phyloP scores from a whole-genome alignment of 2,329 filamentous ascomycete genomes.

The Elsinoe fawcettii region DNA sequence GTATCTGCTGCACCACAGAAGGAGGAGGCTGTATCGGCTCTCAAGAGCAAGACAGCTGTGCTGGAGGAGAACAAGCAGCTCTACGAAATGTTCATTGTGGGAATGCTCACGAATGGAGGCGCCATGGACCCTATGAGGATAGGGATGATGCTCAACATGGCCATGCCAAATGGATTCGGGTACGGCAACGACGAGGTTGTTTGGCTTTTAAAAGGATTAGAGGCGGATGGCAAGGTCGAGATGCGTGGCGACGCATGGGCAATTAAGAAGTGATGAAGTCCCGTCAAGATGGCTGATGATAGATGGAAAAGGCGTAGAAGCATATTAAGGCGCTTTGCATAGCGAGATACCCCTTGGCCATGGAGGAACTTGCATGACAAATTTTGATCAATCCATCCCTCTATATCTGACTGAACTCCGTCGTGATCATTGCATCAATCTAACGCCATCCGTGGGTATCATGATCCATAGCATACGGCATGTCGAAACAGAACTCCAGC shows the following conservation, averaged over 20 bases:
- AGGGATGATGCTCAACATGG: conserved; percentile 90
- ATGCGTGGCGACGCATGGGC: conserved; percentile 29
- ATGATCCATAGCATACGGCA: neutral
- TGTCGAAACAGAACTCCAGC: no score
- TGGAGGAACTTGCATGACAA: neutral
- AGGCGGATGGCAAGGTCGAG: conserved; percentile 59
- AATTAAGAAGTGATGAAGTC: conserved; percentile 19
- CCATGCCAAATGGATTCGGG: conserved; percentile 77
- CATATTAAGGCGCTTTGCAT: neutral
- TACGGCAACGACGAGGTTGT: conserved; percentile 84
- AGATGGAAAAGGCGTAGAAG: neutral
- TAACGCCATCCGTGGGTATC: neutral
- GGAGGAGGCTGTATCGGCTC: conserved; percentile 41
- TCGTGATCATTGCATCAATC: neutral
- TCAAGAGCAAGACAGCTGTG: conserved; percentile 47
- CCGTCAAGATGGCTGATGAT: neutral
- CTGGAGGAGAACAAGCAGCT: conserved; percentile 62
- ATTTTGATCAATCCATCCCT: neutral
- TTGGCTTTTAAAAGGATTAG: conserved; percentile 71
- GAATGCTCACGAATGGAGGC: conserved; percentile 89
- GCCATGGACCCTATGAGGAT: conserved; percentile 77
- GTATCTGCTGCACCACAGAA: conserved; percentile 31
- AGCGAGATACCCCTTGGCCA: neutral
- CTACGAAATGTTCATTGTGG: conserved; percentile 87
- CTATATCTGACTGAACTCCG: neutral